phyloP scores from a whole-genome alignment of 768 basidiomycete species.

The Boletus fagicola region DNA sequence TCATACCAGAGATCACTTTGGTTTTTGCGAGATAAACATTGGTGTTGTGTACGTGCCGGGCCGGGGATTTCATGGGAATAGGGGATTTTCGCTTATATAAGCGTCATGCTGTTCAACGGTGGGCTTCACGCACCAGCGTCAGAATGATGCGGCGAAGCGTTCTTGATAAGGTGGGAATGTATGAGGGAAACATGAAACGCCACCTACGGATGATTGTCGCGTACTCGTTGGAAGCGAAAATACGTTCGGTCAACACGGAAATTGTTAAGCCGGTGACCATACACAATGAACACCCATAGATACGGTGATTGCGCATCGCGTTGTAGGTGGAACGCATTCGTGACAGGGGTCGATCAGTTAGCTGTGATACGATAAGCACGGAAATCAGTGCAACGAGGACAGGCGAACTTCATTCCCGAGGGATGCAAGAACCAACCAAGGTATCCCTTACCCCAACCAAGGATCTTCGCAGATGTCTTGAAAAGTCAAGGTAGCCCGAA shows the following conservation, averaged over 20 bases:
- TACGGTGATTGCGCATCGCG: neutral
- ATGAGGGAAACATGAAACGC: constrained; percentile 1
- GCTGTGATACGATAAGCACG: constrained; percentile 14
- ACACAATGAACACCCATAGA: neutral
- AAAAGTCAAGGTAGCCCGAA: neutral
- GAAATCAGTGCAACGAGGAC: constrained; percentile 11
- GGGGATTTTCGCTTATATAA: no score
- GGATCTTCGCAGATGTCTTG: neutral
- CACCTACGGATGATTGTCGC: constrained; percentile 11
- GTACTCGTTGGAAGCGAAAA: neutral
- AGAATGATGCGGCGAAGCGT: neutral
- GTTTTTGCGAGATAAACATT: no score
- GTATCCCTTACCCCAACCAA: neutral
- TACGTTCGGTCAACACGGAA: constrained; percentile 11
- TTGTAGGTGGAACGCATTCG: constrained; percentile 14
- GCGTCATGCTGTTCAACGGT: no score
- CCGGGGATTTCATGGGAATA: no score
- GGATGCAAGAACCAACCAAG: neutral
- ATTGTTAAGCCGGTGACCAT: constrained; percentile 1
- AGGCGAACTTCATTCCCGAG: constrained; percentile 16
- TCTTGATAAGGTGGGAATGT: constrained; percentile 5
- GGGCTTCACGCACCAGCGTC: neutral
- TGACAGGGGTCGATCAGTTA: constrained; percentile 9
- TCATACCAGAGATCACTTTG: no score
- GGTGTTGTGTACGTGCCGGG: no score